These are phyloP conservation scores for Solanum aculeatissimum DNA, from an alignment of 305 asterid genomes.

Conservation along the genomic window DNA sequence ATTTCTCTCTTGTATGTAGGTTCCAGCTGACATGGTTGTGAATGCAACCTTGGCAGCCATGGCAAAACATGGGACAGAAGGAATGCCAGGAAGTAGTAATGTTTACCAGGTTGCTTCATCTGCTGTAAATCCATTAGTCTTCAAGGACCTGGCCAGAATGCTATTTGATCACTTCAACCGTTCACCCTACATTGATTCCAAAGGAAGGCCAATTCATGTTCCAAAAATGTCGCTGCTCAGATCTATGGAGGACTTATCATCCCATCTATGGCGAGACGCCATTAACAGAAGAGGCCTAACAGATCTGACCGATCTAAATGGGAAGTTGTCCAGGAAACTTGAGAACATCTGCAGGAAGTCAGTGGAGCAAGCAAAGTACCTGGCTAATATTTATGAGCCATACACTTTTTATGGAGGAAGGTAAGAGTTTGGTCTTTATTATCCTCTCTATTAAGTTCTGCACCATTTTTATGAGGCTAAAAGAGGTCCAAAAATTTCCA, in stretches of 20 bases:
- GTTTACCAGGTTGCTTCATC: constrained; percentile 93
- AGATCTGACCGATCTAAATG: constrained; percentile 37
- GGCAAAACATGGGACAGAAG: constrained; percentile 77
- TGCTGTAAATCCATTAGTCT: constrained; percentile 68
- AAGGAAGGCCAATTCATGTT: constrained; percentile 55
- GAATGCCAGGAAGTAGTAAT: constrained; percentile 49
- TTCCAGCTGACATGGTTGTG: constrained; percentile 98
- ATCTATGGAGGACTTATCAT: constrained; percentile 84
- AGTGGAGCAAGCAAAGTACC: constrained; percentile 72
- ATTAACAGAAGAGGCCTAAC: constrained; percentile 38
- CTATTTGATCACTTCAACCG: constrained; percentile 58
- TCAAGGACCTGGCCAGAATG: constrained; percentile 57
- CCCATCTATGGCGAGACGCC: constrained; percentile 74
- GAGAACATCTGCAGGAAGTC: constrained; percentile 59
- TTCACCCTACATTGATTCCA: constrained; percentile 56
- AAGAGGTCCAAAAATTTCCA: constrained; percentile 18
- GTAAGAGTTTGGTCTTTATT: constrained; percentile 16
- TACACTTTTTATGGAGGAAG: constrained; percentile 94
- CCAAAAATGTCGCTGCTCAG: constrained; percentile 62
- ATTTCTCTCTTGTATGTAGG: constrained; percentile 30
- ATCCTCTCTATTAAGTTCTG: not conserved
- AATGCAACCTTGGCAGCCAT: constrained; percentile 95
- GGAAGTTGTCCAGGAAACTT: constrained; percentile 44
- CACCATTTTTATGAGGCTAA: not conserved
- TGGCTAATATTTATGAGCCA: constrained; percentile 75